These are phyloP conservation scores for Lactarius hengduanensis DNA, from an alignment of 768 basidiomycete genomes.

Conservation along the genomic window DNA sequence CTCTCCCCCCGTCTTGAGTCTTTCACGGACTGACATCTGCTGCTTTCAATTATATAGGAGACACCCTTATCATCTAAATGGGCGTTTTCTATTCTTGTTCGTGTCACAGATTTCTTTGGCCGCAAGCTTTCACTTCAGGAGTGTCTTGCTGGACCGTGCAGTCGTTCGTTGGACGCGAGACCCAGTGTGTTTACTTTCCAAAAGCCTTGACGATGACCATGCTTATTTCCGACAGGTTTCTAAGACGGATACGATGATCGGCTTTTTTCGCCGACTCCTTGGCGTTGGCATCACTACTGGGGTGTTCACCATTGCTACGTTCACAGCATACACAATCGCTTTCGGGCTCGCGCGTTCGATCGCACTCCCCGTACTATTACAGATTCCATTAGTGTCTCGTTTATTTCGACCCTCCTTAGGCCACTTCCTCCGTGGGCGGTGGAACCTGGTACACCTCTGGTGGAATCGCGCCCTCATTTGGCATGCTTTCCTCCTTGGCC, in stretches of 20 bases:
- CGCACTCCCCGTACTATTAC: conserved; percentile 52
- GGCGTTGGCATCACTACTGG: conserved; percentile 4
- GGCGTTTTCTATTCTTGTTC: conserved; percentile 59
- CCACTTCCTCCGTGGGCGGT: conserved; percentile 60
- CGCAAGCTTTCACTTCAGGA: conserved; percentile 50
- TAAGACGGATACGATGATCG: conserved; percentile 30
- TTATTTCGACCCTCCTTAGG: conserved; percentile 59
- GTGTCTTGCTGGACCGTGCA: conserved; percentile 62
- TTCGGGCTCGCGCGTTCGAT: conserved; percentile 50
- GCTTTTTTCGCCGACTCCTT: conserved; percentile 21
- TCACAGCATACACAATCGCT: conserved; percentile 41
- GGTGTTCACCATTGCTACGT: conserved; percentile 13
- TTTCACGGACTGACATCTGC: background rate
- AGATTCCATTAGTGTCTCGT: conserved; percentile 50
- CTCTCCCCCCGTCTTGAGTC: conserved; percentile 23
- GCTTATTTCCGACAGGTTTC: conserved; percentile 26
- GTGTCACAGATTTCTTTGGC: conserved; percentile 52
- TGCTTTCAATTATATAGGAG: conserved; percentile 44
- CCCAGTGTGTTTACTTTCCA: conserved; percentile 1
- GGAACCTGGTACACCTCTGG: conserved; percentile 52
- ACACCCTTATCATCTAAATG: conserved; percentile 73
- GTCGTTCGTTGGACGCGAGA: conserved; percentile 35
- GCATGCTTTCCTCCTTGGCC: conserved; percentile 50
- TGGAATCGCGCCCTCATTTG: conserved; percentile 45
- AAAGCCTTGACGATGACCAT: background rate